A percentile compares a stretch with the other conserved stretches of the same genome.
These are phyloP conservation scores for Didymellaceae sp. DNA, from an alignment of 2,329 filamentous ascomycete genomes.

Conservation along the genomic window DNA sequence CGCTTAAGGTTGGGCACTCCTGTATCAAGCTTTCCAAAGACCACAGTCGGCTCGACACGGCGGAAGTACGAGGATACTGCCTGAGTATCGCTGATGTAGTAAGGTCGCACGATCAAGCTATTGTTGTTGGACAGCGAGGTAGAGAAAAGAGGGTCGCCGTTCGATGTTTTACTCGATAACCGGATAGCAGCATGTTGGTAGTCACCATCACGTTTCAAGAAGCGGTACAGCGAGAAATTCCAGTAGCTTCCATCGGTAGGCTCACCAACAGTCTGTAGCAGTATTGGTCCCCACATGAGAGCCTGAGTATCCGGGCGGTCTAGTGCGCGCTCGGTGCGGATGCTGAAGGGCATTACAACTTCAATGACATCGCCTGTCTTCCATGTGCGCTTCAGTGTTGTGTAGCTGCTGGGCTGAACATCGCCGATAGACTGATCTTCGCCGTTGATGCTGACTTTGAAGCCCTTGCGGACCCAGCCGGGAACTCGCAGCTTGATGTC, in stretches of 20 bases:
- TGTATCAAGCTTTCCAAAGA: neutral
- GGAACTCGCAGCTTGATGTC: conserved; percentile 1
- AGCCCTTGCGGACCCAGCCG: neutral
- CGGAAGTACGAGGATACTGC: conserved; percentile 3
- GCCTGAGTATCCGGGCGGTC: conserved; percentile 6
- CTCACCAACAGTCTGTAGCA: neutral
- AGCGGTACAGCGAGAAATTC: neutral
- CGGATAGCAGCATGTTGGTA: neutral
- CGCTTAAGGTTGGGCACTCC: neutral
- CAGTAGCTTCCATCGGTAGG: neutral
- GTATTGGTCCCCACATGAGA: conserved; percentile 3
- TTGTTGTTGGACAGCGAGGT: neutral
- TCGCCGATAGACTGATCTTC: neutral
- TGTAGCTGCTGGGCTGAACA: neutral
- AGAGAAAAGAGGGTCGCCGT: neutral
- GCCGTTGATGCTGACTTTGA: conserved; percentile 2
- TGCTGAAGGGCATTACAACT: conserved; percentile 1
- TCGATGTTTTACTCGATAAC: neutral
- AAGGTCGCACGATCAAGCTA: neutral
- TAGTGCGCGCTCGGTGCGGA: neutral
- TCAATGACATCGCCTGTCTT: neutral
- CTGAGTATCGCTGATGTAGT: conserved; percentile 4
- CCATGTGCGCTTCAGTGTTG: neutral
- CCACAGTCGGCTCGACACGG: neutral
- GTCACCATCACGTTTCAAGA: conserved; percentile 2